Percentiles rank a stretch among this genome's conserved stretches.
phyloP scores from a whole-genome alignment of 208 protist genomes.

The Wallacemonas sp. region DNA sequence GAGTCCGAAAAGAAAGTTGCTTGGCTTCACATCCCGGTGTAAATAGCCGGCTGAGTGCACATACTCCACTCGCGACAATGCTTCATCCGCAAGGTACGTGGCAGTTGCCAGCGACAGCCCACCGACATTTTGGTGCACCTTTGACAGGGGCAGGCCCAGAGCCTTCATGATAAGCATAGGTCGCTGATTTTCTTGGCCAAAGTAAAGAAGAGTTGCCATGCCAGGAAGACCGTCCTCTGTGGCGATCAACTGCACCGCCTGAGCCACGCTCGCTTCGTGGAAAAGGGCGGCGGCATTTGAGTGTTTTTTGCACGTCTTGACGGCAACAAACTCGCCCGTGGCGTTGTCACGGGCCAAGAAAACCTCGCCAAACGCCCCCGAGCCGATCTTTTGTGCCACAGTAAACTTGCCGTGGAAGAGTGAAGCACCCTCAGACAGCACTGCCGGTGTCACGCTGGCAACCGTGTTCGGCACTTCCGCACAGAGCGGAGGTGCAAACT shows the following conservation, averaged over 20 bases:
- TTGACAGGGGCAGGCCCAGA: conserved; percentile 97
- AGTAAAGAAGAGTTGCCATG: conserved; percentile 96
- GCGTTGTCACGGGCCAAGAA: conserved; percentile 78
- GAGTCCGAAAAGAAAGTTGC: conserved; percentile 99
- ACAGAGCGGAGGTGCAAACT: neutral
- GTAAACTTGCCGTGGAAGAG: conserved; percentile 74
- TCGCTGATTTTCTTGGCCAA: conserved; percentile 96
- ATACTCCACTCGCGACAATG: conserved; percentile 96
- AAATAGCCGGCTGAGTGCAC: conserved; percentile 98
- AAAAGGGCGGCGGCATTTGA: conserved; percentile 95
- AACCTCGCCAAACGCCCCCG: conserved; percentile 98
- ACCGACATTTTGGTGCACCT: conserved; percentile 71
- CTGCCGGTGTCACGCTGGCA: neutral
- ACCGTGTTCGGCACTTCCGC: neutral
- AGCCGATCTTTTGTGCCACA: conserved; percentile 87
- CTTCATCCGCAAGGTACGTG: conserved; percentile 98
- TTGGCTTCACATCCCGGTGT: conserved; percentile 98
- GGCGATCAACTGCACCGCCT: conserved; percentile 71
- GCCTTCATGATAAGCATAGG: conserved; percentile 99
- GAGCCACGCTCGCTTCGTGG: conserved; percentile 95
- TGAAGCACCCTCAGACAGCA: neutral
- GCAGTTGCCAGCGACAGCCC: conserved; percentile 98
- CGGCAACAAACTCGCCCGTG: conserved; percentile 55
- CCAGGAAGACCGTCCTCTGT: conserved; percentile 64
- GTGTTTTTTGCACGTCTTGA: conserved; percentile 83